Base-by-base conservation (phyloP, 1,139 yeast species). In the Zygoascus hellenicus region DNA sequence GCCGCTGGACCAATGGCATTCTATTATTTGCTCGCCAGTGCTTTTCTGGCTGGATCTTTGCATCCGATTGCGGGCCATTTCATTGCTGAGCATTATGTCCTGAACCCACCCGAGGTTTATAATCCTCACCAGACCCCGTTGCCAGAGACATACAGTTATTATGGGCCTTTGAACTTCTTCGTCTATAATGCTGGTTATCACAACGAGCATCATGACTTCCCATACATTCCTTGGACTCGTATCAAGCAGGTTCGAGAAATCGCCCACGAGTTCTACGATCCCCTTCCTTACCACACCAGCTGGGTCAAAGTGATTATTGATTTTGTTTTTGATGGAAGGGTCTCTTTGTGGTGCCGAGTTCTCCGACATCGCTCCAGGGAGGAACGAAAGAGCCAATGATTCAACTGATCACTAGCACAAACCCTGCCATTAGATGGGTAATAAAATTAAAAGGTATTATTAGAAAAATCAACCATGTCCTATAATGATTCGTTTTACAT, bases 41-140 rank as follows among this genome's bases (percentile, higher is more conserved):
- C 95, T 0, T 86, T 89, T 62, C 70, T 89, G 48, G 96, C 96
- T 0, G 97, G 97, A 1, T 86, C 95, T 0, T 72, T 87, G 61
- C 97, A 89, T 60, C 97, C 97, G 30, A 82, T 89, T 56, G 95
- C 97, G 1, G 97, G 96, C 14, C 97, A 89, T 67, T 89, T 89
- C 66, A 87, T 89, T 55, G 95, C 96, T 6, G 97, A 89, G 64
- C 97, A 89, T 63, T 89, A 89, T 62, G 83, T 88, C 13, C 71
- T 89, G 62, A 81, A 53, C 73, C 86, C 70, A 2, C 76, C 81
- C 48, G 50, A 73, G 63, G 51, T 56, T 29, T 71, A 71, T 54
- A 61, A 64, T 46, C 57, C 54, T 33, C 43, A 50, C 28, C 48
- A 55, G 37, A 50, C 61, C 29, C 58, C 62, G 7, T 69, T 76